Conservation (phyloP, 2,329 filamentous ascomycete species). For the Alternaria consortialis region DNA sequence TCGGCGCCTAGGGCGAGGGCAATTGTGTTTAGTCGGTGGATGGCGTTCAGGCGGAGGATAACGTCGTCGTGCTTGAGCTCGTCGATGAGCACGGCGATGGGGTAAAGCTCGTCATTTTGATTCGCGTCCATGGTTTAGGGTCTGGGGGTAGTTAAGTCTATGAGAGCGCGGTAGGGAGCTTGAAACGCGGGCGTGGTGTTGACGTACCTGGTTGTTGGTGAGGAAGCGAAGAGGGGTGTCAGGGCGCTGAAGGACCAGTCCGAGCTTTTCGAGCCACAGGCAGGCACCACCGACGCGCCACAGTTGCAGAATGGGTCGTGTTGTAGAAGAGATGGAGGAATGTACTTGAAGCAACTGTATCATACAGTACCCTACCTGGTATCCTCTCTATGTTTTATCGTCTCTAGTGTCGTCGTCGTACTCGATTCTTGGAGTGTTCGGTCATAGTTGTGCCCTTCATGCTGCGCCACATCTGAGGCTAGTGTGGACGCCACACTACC, state of each 20-base stretch:
- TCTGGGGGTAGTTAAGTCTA: constrained; percentile 38
- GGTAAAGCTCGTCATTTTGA: constrained; percentile 98
- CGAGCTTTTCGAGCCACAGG: constrained; percentile 21
- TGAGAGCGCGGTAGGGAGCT: constrained; percentile 33
- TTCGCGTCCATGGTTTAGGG: constrained; percentile 79
- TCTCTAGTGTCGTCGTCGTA: background rate
- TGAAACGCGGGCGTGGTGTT: constrained; percentile 39
- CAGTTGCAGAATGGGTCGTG: background rate
- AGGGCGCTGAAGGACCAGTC: constrained; percentile 25
- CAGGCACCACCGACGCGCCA: constrained; percentile 9
- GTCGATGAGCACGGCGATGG: constrained; percentile 99
- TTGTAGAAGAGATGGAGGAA: background rate
- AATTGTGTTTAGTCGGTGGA: constrained; percentile 97
- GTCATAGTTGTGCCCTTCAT: background rate
- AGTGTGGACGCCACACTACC: background rate
- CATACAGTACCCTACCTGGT: background rate
- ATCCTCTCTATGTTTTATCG: no score
- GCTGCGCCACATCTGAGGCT: background rate
- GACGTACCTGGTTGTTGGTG: constrained; percentile 48
- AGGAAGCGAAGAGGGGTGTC: constrained; percentile 39
- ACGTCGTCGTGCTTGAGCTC: constrained; percentile 99
- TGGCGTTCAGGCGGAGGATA: constrained; percentile 95
- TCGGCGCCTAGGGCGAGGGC: constrained; percentile 94
- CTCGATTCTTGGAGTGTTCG: background rate
- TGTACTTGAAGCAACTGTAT: background rate